phyloP scores from a whole-genome alignment of 441 rosid species.

The Viola pubescens region DNA sequence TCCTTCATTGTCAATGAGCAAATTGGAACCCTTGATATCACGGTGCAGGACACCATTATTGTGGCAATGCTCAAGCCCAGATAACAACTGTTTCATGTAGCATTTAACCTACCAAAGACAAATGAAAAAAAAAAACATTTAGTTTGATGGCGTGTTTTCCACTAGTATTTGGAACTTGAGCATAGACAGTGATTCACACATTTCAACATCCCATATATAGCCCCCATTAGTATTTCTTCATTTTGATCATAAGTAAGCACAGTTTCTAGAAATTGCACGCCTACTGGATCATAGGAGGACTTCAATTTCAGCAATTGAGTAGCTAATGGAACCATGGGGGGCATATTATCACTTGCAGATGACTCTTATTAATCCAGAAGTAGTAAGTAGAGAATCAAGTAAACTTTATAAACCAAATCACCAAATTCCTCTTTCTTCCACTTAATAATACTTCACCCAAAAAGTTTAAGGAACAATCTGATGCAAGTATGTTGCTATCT shows the following conservation, averaged over 20 bases:
- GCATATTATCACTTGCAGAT: slow-evolving; percentile 1
- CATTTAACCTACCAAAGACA: slow-evolving; percentile 55
- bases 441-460: too few species aligned
- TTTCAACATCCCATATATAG: background rate
- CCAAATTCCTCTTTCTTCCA: too few species aligned
- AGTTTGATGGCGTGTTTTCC: slow-evolving; percentile 8
- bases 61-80: slow-evolving; percentile 92
- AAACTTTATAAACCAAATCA: too few species aligned
- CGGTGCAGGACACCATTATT: slow-evolving; percentile 72
- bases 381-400: too few species aligned
- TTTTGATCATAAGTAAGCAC: too few species aligned
- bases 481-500: too few species aligned
- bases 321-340: background rate
- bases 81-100: slow-evolving; percentile 71
- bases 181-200: slow-evolving; percentile 3
- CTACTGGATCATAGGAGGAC: too few species aligned
- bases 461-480: too few species aligned
- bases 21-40: slow-evolving; percentile 91
- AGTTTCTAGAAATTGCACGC: too few species aligned
- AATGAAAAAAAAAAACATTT: slow-evolving; percentile 5
- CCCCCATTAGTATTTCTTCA: background rate
- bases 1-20: slow-evolving; percentile 70
- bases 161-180: background rate
- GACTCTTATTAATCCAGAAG: background rate
- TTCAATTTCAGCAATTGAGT: background rate